Conservation (phyloP, 2,329 filamentous ascomycete genomes). For the Colletotrichum gloeosporioides region DNA sequence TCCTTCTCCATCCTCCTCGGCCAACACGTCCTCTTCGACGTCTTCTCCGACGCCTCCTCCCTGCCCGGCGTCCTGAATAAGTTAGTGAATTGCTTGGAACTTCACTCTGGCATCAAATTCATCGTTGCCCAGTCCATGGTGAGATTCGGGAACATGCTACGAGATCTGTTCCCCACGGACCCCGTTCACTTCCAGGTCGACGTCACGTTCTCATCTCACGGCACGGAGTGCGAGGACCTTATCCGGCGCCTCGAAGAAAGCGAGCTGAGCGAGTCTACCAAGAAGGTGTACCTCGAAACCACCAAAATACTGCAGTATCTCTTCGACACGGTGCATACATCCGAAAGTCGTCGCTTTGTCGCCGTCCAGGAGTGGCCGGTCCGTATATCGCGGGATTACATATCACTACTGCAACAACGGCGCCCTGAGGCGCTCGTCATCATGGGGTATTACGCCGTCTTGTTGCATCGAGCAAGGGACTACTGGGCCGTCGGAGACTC, state of each 20-base stretch:
- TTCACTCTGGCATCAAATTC: slow-evolving; percentile 48
- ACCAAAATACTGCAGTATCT: not conserved
- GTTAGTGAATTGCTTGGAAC: slow-evolving; percentile 42
- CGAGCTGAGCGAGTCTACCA: not conserved
- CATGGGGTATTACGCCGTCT: slow-evolving; percentile 46
- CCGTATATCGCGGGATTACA: slow-evolving; percentile 36
- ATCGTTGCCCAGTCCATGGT: slow-evolving; percentile 27
- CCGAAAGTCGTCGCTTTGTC: slow-evolving; percentile 26
- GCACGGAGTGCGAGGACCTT: slow-evolving; percentile 33
- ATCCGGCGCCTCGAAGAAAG: slow-evolving; percentile 20
- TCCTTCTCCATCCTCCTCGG: slow-evolving; percentile 49
- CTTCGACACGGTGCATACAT: not conserved
- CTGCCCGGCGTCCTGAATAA: slow-evolving; percentile 30
- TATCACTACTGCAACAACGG: slow-evolving; percentile 16
- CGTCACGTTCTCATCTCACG: not conserved
- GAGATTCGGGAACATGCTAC: not conserved
- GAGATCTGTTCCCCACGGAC: not conserved
- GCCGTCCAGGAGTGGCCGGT: slow-evolving; percentile 34
- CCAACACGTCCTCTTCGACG: slow-evolving; percentile 54
- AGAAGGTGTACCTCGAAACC: not conserved
- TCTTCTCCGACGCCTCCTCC: not conserved
- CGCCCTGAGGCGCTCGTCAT: slow-evolving; percentile 33
- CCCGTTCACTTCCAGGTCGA: not conserved
- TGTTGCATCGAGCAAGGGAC: slow-evolving; percentile 36
- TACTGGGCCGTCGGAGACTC: slow-evolving; percentile 36